These are phyloP conservation scores for Leishmania martiniquensis DNA, from an alignment of 208 protist genomes.

Conservation along the genomic window DNA sequence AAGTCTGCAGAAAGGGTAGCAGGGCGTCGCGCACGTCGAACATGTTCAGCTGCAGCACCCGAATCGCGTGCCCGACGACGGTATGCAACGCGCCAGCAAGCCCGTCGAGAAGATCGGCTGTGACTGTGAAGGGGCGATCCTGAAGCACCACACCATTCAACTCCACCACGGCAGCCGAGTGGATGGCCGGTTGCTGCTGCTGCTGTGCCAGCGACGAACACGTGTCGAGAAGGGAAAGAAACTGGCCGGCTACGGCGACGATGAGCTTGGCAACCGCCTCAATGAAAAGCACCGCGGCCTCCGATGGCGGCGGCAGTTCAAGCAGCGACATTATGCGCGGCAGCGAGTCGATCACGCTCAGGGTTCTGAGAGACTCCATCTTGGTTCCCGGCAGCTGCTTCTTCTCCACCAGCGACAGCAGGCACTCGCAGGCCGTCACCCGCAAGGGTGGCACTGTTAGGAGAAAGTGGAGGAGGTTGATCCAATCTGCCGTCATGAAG, in stretches of 20 bases:
- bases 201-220: conserved; percentile 20
- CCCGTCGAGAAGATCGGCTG: conserved; percentile 30
- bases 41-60: conserved; percentile 37
- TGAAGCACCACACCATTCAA: conserved; percentile 30
- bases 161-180: conserved; percentile 11
- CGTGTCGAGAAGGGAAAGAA: conserved; percentile 58
- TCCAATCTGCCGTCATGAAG: conserved; percentile 69
- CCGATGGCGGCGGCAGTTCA: conserved; percentile 44
- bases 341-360: conserved; percentile 66
- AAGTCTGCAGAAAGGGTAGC: conserved; percentile 57
- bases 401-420: conserved; percentile 71
- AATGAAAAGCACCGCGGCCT: conserved; percentile 55
- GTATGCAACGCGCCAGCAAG: conserved; percentile 45
- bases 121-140: conserved; percentile 36
- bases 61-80: conserved; percentile 48
- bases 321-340: conserved; percentile 61
- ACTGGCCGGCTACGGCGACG: conserved; percentile 61
- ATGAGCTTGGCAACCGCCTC: conserved; percentile 53
- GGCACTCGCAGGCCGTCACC: conserved; percentile 59
- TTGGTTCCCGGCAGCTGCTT: conserved; percentile 82
- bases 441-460: conserved; percentile 42
- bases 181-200: conserved; percentile 1
- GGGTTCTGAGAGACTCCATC: conserved; percentile 48
- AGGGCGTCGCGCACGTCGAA: conserved; percentile 45
- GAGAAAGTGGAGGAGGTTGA: conserved; percentile 75